Conservation (phyloP, 139 green algal genomes). For the Chlorella vulgaris region DNA sequence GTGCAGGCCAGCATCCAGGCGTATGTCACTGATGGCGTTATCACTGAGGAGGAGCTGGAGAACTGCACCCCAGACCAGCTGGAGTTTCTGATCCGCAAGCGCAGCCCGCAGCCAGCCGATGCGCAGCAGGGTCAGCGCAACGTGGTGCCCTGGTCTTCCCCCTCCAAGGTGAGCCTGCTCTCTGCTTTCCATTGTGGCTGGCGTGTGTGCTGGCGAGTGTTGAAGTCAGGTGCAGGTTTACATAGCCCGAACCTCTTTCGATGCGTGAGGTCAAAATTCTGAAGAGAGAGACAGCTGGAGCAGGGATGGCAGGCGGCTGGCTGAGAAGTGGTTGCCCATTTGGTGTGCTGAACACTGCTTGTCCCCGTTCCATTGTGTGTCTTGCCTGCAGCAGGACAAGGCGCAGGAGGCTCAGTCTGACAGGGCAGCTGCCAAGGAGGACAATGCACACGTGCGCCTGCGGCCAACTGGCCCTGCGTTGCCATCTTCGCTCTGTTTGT, state of each 20-base stretch:
- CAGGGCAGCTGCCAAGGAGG: too few species aligned
- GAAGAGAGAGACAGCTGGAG: too few species aligned
- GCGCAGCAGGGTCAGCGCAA: background rate
- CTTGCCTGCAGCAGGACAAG: too few species aligned
- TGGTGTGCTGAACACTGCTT: too few species aligned
- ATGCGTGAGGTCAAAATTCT: too few species aligned
- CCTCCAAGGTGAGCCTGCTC: background rate
- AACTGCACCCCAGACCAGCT: background rate
- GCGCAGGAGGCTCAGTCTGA: too few species aligned
- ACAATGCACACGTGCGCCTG: too few species aligned
- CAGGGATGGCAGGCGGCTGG: too few species aligned
- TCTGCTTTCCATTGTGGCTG: background rate
- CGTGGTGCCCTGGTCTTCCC: background rate
- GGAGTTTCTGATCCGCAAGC: conserved; percentile 1
- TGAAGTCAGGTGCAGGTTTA: background rate
- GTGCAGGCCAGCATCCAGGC: conserved; percentile 6
- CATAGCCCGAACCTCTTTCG: background rate
- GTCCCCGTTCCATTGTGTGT: too few species aligned
- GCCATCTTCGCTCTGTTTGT: too few species aligned
- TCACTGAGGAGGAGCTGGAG: background rate
- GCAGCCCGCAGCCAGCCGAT: background rate
- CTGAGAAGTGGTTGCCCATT: too few species aligned
- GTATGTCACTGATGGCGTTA: background rate
- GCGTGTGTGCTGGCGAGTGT: background rate
- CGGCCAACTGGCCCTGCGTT: too few species aligned